phyloP scores from a whole-genome alignment of 179 eudicot species.

The Silene vulgaris region DNA sequence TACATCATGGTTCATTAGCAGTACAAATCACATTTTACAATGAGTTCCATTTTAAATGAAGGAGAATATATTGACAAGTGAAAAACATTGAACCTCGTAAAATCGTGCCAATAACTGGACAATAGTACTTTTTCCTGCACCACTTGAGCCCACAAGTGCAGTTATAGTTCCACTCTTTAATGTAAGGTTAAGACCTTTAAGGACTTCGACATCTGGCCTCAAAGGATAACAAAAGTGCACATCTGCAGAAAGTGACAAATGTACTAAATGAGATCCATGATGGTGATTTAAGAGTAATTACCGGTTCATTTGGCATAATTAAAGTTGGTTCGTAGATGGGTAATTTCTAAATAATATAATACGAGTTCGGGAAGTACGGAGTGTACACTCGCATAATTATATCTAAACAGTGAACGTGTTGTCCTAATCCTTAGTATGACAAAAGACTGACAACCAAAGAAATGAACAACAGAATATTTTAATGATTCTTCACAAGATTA shows the following conservation, averaged over 20 bases:
- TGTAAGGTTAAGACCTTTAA: slow-evolving; percentile 63
- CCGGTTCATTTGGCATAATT: no score
- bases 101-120: slow-evolving; percentile 95
- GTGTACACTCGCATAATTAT: background rate
- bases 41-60: background rate
- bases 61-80: background rate
- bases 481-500: background rate
- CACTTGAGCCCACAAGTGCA: slow-evolving; percentile 96
- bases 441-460: background rate
- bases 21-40: slow-evolving; percentile 1
- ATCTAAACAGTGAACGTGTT: background rate
- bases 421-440: background rate
- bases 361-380: no score
- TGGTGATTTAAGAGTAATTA: no score
- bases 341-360: no score
- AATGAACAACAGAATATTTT: background rate
- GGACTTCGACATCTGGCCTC: slow-evolving; percentile 83
- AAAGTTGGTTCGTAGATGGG: no score
- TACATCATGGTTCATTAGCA: slow-evolving; percentile 2
- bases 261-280: slow-evolving; percentile 4
- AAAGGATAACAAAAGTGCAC: slow-evolving; percentile 90
- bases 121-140: slow-evolving; percentile 95
- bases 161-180: slow-evolving; percentile 79
- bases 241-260: slow-evolving; percentile 43
- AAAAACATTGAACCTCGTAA: slow-evolving; percentile 60